Base-by-base conservation (phyloP, 2,329 filamentous ascomycete species). In the Chaetomium globosum region DNA sequence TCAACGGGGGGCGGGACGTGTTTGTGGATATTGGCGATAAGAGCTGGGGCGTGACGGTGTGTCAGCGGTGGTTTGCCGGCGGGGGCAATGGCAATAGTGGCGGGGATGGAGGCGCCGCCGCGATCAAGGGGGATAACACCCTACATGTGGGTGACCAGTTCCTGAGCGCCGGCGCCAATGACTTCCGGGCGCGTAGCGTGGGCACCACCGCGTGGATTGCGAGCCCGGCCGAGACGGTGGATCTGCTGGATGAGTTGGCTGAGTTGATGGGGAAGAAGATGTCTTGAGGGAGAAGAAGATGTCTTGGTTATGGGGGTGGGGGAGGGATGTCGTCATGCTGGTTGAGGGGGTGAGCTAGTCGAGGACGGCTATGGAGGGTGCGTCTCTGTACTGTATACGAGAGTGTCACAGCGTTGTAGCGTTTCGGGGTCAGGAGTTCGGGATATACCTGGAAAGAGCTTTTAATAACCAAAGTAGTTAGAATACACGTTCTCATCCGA, bases 1-100 rank as follows among this genome's bases (percentile, higher is more conserved):
- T 99, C 82, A 99, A 99, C 77, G 95, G 94, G 61, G 95, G 95
- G 12, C 94, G 95, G 68, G 95, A 99, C 76, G 93, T 98, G 51
- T 99, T 99, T 78, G 93, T 99, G 61, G 95, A 99, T 76, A 97
- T 99, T 74, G 95, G 95, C 63, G 95, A 99, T 80, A 99, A 99
- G 80, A 93, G 89, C 61, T 96, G 93, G 90, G 95, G 95, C 69
- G 95, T 99, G 2, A 84, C 91, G 39, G 92, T 93, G 4, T 97
- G 93, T 75, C 95, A 99, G 80, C 85, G 89, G 65, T 97, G 92
- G 81, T 97, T 97, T 75, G 90, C 4, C 31, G n/a, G n/a, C 8
- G 43, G 43, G 2, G 43, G 39, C 4, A 36, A 19, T 39, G 36
- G 36, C 19, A 21, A 23, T 4, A 21, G n/a, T 8, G 21, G 90